These are phyloP conservation scores for Lichenothelia convexa DNA, from an alignment of 495 filamentous ascomycete genomes.

Conservation along the genomic window DNA sequence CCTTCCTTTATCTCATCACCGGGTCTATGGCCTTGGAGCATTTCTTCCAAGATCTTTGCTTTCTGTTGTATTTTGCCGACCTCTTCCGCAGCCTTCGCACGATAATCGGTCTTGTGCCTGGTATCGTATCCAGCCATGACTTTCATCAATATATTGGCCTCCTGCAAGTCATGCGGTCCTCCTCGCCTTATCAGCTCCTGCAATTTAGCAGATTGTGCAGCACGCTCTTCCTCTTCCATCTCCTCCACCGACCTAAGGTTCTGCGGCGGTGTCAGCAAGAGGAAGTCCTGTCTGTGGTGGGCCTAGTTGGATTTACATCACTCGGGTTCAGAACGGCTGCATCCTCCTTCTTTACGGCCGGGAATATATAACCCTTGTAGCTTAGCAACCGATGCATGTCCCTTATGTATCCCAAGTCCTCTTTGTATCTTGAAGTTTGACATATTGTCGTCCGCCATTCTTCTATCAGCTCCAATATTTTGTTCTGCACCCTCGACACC, in stretches of 20 bases:
- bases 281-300: no score
- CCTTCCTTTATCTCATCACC: slow-evolving; percentile 74
- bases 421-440: slow-evolving; percentile 90
- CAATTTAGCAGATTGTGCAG: slow-evolving; percentile 89
- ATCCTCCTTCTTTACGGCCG: slow-evolving; percentile 79
- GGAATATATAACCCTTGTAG: slow-evolving; percentile 93
- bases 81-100: slow-evolving; percentile 92
- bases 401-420: slow-evolving; percentile 86
- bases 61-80: slow-evolving; percentile 87
- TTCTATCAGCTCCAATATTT: slow-evolving; percentile 91
- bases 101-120: slow-evolving; percentile 86
- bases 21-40: slow-evolving; percentile 64
- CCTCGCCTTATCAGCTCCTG: slow-evolving; percentile 91
- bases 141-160: slow-evolving; percentile 95
- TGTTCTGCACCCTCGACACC: slow-evolving; percentile 68
- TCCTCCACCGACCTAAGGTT: slow-evolving; percentile 92
- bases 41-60: slow-evolving; percentile 77
- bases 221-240: slow-evolving; percentile 93
- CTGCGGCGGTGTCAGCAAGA: slow-evolving; percentile 25
- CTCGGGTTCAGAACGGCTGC: slow-evolving; percentile 94
- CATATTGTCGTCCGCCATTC: slow-evolving; percentile 98
- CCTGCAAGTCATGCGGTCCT: slow-evolving; percentile 78
- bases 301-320: slow-evolving; percentile 60
- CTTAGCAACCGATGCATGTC: slow-evolving; percentile 94
- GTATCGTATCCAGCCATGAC: slow-evolving; percentile 97